Base-by-base conservation (phyloP, 169 alveolate species). In the Plasmodium fragile region DNA sequence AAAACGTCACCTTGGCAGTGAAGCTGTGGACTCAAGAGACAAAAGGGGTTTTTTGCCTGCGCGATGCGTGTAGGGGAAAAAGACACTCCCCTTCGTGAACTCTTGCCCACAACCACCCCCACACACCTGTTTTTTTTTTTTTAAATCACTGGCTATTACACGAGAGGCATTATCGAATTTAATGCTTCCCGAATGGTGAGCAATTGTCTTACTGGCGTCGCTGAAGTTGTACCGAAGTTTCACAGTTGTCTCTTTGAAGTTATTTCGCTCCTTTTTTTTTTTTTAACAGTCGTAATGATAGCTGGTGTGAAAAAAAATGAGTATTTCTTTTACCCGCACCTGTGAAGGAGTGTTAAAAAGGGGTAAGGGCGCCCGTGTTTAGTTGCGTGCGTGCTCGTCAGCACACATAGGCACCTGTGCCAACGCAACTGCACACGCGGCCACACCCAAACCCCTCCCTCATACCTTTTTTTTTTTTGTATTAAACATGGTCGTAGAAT, bases 101-200 rank as follows among this genome's bases (percentile, higher is more conserved):
- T 49, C 59, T 22, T 49, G 55, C 5, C 55, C 16, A 11, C 53
- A 4, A 11, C 11, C 18, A 3, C 55, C 43, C 45, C 45, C 45
- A 1, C 45, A 1, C 45, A 1, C 25, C n/a, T 30, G 2, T 43
- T n/a, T 71, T 41, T 18, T 45, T 53, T 70, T 55, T 53, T 73
- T 73, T 87, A 28, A 28, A 72, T 72, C 16, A 11, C 59, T n/a
- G 22, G 5, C 85, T 11, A 53, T 25, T 36, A 8, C 25, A 25
- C 22, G 80, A 87, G n/a, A n/a, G n/a, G 13, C 87, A 87, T 87
- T 53, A 87, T 87, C 93, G 89, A 87, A 87, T 77, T 87, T 87
- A 55, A 87, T 87, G 72, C 43, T 28, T 53, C 45, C 41, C 18
- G 59, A 11, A 3, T 49, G 25, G 59, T 1, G 22, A 49, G 59